Evolutionary conservation across 1,139 yeast genomes (phyloP).

Genomic region (Pichia sp.): DNA sequence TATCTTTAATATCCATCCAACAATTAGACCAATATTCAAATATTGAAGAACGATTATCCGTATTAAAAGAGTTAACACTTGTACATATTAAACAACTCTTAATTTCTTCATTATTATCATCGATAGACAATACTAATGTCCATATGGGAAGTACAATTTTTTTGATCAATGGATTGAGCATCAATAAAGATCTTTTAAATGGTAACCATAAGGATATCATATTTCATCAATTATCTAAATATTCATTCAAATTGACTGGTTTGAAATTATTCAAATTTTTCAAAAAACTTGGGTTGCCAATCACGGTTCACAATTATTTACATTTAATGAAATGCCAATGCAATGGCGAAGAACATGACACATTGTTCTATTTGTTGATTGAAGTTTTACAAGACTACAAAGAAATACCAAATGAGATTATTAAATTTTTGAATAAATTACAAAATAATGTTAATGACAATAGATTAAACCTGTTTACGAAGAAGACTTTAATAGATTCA

Average conservation of each 20-base stretch:
- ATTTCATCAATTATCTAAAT: conserved; percentile 18
- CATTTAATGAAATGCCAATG: conserved; percentile 21
- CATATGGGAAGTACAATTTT: conserved; percentile 21
- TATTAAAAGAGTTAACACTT: conserved; percentile 8
- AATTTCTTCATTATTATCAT: conserved; percentile 19
- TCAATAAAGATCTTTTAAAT: conserved; percentile 9
- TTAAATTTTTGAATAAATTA: conserved; percentile 5
- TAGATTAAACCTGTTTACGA: conserved; percentile 13
- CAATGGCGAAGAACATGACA: conserved; percentile 26
- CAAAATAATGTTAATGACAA: conserved; percentile 14
- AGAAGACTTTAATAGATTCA: neutral
- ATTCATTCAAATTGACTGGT: conserved; percentile 16
- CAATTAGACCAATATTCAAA: conserved; percentile 15
- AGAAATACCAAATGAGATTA: conserved; percentile 2
- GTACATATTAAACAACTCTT: conserved; percentile 16
- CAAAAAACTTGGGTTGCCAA: conserved; percentile 4
- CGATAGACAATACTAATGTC: conserved; percentile 20
- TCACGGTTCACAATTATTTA: conserved; percentile 17
- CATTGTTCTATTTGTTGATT: conserved; percentile 20
- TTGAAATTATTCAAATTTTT: conserved; percentile 19
- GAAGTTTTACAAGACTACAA: conserved; percentile 13
- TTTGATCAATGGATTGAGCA: conserved; percentile 15
- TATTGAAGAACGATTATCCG: conserved; percentile 10
- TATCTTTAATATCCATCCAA: conserved; percentile 11
- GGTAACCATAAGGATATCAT: conserved; percentile 19